phyloP scores from a whole-genome alignment of 108 stramenopile genomes.

The Aurantiochytrium sp. region DNA sequence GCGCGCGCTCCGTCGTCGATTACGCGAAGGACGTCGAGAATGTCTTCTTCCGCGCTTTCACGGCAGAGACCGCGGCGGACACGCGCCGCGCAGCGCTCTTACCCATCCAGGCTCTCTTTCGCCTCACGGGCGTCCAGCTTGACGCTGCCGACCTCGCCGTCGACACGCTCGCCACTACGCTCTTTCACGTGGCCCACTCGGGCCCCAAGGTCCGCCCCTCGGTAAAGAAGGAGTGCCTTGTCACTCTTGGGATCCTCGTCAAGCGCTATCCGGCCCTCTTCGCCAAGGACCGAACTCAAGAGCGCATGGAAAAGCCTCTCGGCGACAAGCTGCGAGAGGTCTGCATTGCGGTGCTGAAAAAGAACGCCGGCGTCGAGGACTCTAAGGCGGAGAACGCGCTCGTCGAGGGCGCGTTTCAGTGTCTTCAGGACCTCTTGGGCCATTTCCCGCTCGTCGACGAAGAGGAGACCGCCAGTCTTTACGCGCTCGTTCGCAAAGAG shows the following conservation, averaged over 20 bases:
- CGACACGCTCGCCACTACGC: neutral
- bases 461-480: neutral
- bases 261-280: neutral
- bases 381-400: neutral
- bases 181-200: neutral
- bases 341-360: neutral
- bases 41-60: neutral
- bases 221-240: neutral
- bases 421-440: neutral
- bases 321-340: neutral
- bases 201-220: conserved; percentile 16
- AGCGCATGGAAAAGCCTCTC: neutral
- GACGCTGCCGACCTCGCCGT: neutral
- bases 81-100: neutral
- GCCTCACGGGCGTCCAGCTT: neutral
- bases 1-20: neutral
- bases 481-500: neutral
- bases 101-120: neutral
- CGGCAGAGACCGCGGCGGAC: neutral
- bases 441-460: neutral
- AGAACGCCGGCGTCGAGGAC: neutral
- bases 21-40: neutral
- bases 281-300: neutral
- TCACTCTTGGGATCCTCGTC: neutral
- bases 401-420: conserved; percentile 7